phyloP scores from a whole-genome alignment of 2,329 filamentous ascomycete species.

The Microsporum ferrugineum region DNA sequence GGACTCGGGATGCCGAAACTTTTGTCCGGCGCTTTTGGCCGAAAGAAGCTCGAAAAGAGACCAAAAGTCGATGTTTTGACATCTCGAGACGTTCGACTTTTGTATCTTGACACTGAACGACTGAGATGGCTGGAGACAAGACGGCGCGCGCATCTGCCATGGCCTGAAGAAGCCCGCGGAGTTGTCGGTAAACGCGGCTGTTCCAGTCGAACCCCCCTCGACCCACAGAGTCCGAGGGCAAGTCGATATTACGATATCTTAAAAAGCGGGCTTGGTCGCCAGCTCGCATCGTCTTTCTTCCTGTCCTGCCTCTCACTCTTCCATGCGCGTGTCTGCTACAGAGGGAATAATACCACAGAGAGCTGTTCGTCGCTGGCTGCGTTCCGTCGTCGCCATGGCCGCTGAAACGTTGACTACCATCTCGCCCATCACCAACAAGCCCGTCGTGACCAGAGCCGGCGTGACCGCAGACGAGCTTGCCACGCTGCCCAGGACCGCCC shows the following conservation, averaged over 20 bases:
- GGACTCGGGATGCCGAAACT: conserved; percentile 1
- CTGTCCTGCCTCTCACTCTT: background rate
- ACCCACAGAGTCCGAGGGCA: background rate
- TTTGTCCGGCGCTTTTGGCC: background rate
- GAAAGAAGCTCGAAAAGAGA: background rate
- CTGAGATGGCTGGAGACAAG: background rate
- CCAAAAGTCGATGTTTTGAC: background rate
- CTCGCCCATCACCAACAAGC: conserved; percentile 78
- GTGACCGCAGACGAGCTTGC: conserved; percentile 59
- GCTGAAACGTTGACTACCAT: conserved; percentile 60
- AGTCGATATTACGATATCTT: background rate
- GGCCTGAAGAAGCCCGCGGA: background rate
- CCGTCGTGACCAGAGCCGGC: conserved; percentile 68
- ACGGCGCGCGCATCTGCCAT: background rate
- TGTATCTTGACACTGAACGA: background rate
- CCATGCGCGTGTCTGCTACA: background rate
- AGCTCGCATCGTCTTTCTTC: background rate
- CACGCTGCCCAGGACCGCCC: conserved; percentile 58
- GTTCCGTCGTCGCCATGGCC: conserved; percentile 30
- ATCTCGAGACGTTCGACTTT: background rate
- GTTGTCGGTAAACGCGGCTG: conserved; percentile 3
- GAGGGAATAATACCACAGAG: background rate
- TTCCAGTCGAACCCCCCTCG: background rate
- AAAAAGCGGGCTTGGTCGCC: background rate
- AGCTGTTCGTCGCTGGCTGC: background rate